Evolutionary conservation across 2,329 filamentous ascomycete species (phyloP).

Genomic region (Hymenoscyphus scutula): DNA sequence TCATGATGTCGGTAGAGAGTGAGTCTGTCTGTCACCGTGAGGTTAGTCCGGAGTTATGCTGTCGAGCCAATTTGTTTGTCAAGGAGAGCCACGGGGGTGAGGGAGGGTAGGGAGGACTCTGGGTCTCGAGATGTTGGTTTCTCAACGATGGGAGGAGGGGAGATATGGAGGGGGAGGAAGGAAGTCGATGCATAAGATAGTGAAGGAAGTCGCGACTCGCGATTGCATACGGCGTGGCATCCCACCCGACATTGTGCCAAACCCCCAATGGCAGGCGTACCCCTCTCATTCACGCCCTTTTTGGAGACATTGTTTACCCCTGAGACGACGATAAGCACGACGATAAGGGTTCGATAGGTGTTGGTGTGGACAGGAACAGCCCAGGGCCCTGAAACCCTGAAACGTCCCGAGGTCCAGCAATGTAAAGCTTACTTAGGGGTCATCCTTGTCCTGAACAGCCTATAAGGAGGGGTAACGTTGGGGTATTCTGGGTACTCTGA

Average conservation of each 20-base stretch:
- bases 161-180: background rate
- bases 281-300: background rate
- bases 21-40: background rate
- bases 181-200: background rate
- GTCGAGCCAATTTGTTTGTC: background rate
- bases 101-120: background rate
- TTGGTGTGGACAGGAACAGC: no score
- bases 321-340: background rate
- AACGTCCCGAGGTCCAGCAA: background rate
- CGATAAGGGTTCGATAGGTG: background rate
- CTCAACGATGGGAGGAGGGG: background rate
- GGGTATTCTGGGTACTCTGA: background rate
- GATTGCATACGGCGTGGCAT: background rate
- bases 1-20: constrained; percentile 1
- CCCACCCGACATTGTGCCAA: background rate
- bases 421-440: no score
- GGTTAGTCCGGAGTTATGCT: background rate
- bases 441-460: background rate
- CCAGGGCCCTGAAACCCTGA: constrained; percentile 5
- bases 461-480: background rate
- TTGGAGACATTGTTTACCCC: background rate
- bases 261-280: background rate
- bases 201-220: constrained; percentile 9
- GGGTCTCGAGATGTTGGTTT: background rate
- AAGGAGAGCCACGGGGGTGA: background rate